phyloP scores from a whole-genome alignment of 2,329 filamentous ascomycete genomes.

The Hymenoscyphus occultus region DNA sequence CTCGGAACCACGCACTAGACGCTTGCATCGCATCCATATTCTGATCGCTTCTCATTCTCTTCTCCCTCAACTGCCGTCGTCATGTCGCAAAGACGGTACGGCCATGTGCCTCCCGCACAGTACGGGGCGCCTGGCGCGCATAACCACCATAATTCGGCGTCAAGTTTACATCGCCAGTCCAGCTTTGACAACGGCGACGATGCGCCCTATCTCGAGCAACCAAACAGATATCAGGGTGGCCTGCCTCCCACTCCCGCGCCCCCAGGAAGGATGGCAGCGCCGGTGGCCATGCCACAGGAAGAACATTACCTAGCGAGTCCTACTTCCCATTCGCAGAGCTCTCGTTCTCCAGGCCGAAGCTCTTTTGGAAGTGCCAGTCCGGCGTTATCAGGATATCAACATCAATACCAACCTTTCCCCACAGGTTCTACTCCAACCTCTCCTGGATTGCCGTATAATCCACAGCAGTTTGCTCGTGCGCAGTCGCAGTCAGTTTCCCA shows the following conservation, averaged over 20 bases:
- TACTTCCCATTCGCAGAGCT: constrained; percentile 22
- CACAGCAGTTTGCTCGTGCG: constrained; percentile 54
- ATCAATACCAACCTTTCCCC: constrained; percentile 49
- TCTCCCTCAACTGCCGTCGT: neutral
- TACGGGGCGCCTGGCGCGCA: constrained; percentile 47
- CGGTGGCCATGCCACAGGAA: constrained; percentile 41
- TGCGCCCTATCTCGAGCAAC: constrained; percentile 48
- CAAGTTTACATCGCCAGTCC: constrained; percentile 48
- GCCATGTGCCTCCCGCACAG: constrained; percentile 64
- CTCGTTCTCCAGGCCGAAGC: constrained; percentile 28
- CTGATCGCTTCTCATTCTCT: neutral
- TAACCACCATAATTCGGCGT: constrained; percentile 37
- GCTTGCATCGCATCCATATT: neutral
- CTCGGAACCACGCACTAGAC: neutral
- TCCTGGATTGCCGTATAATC: constrained; percentile 53
- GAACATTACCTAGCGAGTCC: constrained; percentile 57
- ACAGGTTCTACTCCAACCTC: constrained; percentile 30
- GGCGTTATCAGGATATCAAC: constrained; percentile 47
- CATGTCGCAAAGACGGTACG: constrained; percentile 55
- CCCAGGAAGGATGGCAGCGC: constrained; percentile 28
- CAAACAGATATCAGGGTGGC: constrained; percentile 35
- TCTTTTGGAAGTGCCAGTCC: constrained; percentile 31
- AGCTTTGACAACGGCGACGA: constrained; percentile 81
- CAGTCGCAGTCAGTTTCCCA: constrained; percentile 42
- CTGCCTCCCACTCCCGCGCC: constrained; percentile 23